A percentile compares a stretch with the other conserved stretches of the same genome.
Conservation (phyloP, 352 stramenopile species). For the Elongisporangium prolatum region DNA sequence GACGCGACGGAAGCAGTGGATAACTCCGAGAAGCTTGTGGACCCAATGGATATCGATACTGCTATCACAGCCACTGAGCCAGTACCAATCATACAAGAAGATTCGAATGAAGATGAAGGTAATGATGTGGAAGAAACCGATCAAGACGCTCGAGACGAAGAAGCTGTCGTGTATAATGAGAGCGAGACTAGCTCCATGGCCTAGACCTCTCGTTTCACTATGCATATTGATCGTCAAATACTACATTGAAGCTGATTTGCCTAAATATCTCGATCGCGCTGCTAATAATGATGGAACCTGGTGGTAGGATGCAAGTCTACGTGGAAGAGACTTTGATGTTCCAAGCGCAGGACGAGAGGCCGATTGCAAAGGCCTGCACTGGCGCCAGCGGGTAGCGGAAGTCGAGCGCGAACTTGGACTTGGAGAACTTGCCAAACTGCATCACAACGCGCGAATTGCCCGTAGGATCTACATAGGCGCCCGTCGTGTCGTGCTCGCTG, state of each 20-base stretch:
- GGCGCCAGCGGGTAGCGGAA: conserved; percentile 82
- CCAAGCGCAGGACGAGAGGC: conserved; percentile 80
- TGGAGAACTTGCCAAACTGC: conserved; percentile 88
- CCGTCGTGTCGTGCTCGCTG: conserved; percentile 7
- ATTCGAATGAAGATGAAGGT: no score
- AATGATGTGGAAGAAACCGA: no score
- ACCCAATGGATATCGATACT: no score
- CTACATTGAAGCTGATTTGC: neutral
- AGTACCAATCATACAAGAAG: neutral
- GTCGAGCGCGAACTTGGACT: conserved; percentile 84
- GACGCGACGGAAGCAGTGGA: no score
- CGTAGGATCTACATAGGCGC: conserved; percentile 21
- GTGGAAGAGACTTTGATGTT: conserved; percentile 46
- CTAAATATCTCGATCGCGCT: neutral
- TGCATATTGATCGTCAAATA: no score
- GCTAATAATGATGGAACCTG: no score
- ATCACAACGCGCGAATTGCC: conserved; percentile 63
- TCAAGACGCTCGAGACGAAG: no score
- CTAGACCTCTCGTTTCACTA: no score
- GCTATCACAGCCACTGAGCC: conserved; percentile 17
- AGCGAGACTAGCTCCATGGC: no score
- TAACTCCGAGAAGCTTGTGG: no score
- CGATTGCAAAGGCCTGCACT: conserved; percentile 85
- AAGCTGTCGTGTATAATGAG: no score
- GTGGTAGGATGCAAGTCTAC: conserved; percentile 2